Conservation (phyloP, 148 eudicot genomes). For the Rhododendron henanense region DNA sequence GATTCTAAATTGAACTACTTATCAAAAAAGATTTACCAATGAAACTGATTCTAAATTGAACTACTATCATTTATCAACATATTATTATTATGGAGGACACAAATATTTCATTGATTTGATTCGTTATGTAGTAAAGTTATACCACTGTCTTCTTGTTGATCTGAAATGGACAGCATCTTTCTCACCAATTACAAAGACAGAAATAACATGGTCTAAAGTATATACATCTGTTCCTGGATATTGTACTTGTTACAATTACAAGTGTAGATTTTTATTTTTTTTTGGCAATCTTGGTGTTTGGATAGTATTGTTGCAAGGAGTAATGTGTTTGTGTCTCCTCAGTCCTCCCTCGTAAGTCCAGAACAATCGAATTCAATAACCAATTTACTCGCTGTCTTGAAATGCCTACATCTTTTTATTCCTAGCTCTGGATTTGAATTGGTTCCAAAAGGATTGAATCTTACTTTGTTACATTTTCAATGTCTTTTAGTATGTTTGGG, state of each 20-base stretch:
- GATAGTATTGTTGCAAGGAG: background rate
- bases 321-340: background rate
- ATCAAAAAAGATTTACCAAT: background rate
- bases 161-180: conserved; percentile 7
- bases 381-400: background rate
- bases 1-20: background rate
- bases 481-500: conserved; percentile 75
- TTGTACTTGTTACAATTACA: background rate
- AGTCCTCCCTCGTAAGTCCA: background rate
- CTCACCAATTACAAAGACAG: background rate
- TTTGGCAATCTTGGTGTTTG: background rate
- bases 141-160: background rate
- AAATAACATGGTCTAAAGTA: background rate
- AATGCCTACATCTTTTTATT: background rate
- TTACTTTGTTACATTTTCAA: background rate
- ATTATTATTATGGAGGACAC: background rate
- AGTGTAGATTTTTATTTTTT: background rate
- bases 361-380: background rate
- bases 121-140: background rate
- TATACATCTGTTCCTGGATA: conserved; percentile 3
- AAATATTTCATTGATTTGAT: background rate
- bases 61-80: background rate
- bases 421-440: background rate
- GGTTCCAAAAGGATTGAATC: background rate
- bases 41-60: background rate